phyloP scores from a whole-genome alignment of 768 basidiomycete species.

The Butyriboletus loyo region DNA sequence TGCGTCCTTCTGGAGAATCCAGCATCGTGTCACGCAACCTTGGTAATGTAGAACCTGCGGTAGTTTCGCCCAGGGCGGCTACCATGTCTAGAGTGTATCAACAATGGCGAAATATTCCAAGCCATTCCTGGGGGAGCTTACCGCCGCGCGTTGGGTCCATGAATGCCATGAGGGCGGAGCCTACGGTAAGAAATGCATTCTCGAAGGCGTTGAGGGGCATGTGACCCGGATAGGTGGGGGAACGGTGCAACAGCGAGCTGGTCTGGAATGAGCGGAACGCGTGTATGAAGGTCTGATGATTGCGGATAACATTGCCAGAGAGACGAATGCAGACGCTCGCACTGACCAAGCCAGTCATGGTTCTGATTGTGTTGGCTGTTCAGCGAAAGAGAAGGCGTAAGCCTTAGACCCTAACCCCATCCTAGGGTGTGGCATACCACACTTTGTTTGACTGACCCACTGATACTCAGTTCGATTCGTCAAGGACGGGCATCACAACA shows the following conservation, averaged over 20 bases:
- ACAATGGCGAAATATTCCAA: background rate
- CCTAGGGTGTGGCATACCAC: slow-evolving; percentile 5
- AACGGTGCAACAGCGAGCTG: slow-evolving; percentile 3
- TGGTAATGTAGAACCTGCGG: slow-evolving; percentile 76
- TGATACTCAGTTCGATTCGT: background rate
- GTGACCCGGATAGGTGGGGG: slow-evolving; percentile 72
- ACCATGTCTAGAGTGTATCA: slow-evolving; percentile 73
- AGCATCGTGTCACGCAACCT: slow-evolving; percentile 76
- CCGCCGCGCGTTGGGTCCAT: slow-evolving; percentile 82
- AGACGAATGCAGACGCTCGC: background rate
- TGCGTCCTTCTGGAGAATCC: slow-evolving; percentile 74
- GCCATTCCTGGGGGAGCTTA: slow-evolving; percentile 34
- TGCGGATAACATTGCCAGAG: background rate
- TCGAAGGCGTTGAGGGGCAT: slow-evolving; percentile 81
- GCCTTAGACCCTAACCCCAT: slow-evolving; percentile 17
- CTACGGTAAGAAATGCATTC: slow-evolving; percentile 79
- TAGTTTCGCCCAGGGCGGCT: slow-evolving; percentile 90
- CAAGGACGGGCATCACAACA: background rate
- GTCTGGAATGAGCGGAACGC: slow-evolving; percentile 15
- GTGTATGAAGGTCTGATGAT: background rate
- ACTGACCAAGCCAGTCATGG: background rate
- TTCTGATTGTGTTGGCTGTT: background rate
- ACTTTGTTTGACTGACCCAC: background rate
- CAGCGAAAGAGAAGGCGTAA: background rate
- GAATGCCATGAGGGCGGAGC: slow-evolving; percentile 81